These are phyloP conservation scores for Astrocystis sublimbata DNA, from an alignment of 495 filamentous ascomycete species.

Conservation along the genomic window DNA sequence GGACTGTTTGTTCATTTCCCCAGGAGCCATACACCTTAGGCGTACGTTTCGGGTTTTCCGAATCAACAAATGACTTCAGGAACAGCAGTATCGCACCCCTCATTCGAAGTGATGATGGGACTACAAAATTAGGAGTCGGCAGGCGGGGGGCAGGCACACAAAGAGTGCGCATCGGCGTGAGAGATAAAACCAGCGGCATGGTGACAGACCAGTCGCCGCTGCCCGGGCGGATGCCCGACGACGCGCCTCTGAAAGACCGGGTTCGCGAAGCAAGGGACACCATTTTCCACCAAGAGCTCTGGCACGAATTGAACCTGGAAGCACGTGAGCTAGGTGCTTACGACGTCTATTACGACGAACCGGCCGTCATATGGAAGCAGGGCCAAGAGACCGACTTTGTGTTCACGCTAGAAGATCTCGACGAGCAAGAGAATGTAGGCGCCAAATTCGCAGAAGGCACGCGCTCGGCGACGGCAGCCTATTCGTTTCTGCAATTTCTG, in stretches of 20 bases:
- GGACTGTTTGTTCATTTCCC: slow-evolving; percentile 75
- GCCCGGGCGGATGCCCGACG: slow-evolving; percentile 39
- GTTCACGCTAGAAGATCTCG: slow-evolving; percentile 66
- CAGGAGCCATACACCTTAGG: slow-evolving; percentile 72
- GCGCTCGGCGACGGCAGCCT: slow-evolving; percentile 31
- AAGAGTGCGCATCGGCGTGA: slow-evolving; percentile 62
- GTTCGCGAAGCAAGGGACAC: slow-evolving; percentile 84
- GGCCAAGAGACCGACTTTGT: slow-evolving; percentile 55
- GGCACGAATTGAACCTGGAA: slow-evolving; percentile 85
- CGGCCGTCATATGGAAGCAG: slow-evolving; percentile 58
- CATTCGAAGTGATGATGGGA: slow-evolving; percentile 70
- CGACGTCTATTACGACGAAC: slow-evolving; percentile 62
- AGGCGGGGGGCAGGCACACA: slow-evolving; percentile 56
- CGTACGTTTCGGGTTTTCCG: slow-evolving; percentile 86
- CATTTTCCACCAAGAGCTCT: slow-evolving; percentile 90
- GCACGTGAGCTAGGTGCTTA: slow-evolving; percentile 65
- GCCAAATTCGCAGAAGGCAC: slow-evolving; percentile 56
- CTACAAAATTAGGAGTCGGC: slow-evolving; percentile 71
- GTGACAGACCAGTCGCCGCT: slow-evolving; percentile 57
- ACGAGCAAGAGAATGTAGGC: slow-evolving; percentile 41
- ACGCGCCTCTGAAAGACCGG: slow-evolving; percentile 54
- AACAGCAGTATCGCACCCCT: slow-evolving; percentile 77
- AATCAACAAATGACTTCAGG: slow-evolving; percentile 75
- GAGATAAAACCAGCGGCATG: slow-evolving; percentile 40
- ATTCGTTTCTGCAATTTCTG: slow-evolving; percentile 63